Evolutionary conservation across 768 basidiomycete genomes (phyloP).

Genomic region (Galerina marginata): DNA sequence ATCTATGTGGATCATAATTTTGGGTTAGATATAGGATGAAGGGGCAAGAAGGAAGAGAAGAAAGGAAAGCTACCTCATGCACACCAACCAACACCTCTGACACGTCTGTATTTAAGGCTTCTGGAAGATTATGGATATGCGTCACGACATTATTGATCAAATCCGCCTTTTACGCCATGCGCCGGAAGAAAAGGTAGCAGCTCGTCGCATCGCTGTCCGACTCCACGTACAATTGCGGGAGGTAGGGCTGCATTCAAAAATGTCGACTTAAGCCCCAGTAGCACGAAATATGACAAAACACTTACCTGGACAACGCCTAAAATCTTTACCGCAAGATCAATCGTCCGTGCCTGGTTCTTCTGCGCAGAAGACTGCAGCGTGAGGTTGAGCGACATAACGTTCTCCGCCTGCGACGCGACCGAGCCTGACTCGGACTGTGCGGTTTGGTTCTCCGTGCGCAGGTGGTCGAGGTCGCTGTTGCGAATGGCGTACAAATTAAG

Average conservation of each 20-base stretch:
- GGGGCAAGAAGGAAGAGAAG: conserved; percentile 5
- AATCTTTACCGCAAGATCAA: conserved; percentile 89
- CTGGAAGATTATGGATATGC: conserved; percentile 83
- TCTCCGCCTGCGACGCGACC: conserved; percentile 87
- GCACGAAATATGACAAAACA: neutral
- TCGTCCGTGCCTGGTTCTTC: conserved; percentile 88
- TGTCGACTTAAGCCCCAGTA: neutral
- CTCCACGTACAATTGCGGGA: conserved; percentile 90
- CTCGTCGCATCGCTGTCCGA: conserved; percentile 88
- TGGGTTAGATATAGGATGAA: neutral
- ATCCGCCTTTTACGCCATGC: conserved; percentile 85
- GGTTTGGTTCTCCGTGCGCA: conserved; percentile 85
- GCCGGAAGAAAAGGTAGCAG: conserved; percentile 92
- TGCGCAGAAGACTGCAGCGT: conserved; percentile 90
- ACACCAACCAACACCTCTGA: conserved; percentile 91
- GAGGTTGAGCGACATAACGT: conserved; percentile 93
- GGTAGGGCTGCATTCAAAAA: conserved; percentile 67
- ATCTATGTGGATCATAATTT: conserved; percentile 55
- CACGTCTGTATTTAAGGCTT: conserved; percentile 80
- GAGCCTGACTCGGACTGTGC: conserved; percentile 84
- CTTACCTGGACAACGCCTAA: conserved; percentile 81
- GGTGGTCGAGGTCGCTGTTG: conserved; percentile 81
- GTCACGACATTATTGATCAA: conserved; percentile 84
- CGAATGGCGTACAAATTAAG: neutral
- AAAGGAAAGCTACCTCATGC: conserved; percentile 72